Conservation (phyloP, 495 filamentous ascomycete genomes). For the Bacidia gigantensis region DNA sequence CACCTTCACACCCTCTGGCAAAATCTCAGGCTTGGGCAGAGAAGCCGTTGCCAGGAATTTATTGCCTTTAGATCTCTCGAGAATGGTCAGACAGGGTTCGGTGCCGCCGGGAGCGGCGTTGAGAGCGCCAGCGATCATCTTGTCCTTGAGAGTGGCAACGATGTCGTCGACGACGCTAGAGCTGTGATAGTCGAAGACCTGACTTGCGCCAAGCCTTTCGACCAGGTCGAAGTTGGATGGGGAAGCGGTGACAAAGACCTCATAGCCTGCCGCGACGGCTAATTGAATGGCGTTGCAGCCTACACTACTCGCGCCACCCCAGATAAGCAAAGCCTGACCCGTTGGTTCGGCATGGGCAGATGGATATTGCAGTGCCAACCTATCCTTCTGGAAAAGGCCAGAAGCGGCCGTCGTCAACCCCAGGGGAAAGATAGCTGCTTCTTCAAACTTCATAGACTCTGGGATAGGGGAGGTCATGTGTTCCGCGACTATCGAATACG, state of each 20-base stretch:
- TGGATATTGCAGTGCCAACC: slow-evolving; percentile 26
- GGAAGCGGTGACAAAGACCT: slow-evolving; percentile 42
- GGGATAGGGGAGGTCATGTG: slow-evolving; percentile 34
- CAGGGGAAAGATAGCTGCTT: slow-evolving; percentile 39
- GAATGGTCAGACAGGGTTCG: slow-evolving; percentile 1
- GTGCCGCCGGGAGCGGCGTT: slow-evolving; percentile 1
- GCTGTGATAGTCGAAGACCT: slow-evolving; percentile 45
- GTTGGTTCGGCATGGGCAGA: slow-evolving; percentile 17
- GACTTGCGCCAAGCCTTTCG: slow-evolving; percentile 37
- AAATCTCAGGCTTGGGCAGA: background rate
- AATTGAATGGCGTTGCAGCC: slow-evolving; percentile 51
- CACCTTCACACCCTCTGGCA: slow-evolving; percentile 10
- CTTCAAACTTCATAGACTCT: slow-evolving; percentile 28
- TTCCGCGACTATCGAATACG: slow-evolving; percentile 28
- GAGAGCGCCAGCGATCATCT: slow-evolving; percentile 10
- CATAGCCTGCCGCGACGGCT: slow-evolving; percentile 41
- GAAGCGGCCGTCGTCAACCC: slow-evolving; percentile 39
- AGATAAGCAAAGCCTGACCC: slow-evolving; percentile 38
- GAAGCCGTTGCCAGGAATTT: slow-evolving; percentile 8
- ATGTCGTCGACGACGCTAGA: slow-evolving; percentile 25
- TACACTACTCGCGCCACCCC: slow-evolving; percentile 46
- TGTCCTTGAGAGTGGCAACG: slow-evolving; percentile 21
- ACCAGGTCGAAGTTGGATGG: slow-evolving; percentile 40
- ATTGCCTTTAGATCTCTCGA: slow-evolving; percentile 3
- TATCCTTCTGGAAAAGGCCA: slow-evolving; percentile 32